Base-by-base conservation (phyloP, 345 rosid genomes). In the Iberis pinnata region DNA sequence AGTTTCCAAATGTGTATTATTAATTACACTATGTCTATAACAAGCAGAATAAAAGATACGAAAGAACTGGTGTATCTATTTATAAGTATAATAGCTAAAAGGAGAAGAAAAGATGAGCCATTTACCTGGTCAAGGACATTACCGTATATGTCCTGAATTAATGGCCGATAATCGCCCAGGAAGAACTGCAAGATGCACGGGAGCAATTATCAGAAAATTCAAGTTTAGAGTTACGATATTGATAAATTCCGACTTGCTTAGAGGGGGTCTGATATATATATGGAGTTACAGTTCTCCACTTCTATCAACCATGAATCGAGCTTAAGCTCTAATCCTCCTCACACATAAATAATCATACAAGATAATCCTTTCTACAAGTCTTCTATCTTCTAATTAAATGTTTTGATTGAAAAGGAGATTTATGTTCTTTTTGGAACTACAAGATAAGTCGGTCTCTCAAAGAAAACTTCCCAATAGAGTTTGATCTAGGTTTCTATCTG, bases 121-220 rank as follows among this genome's bases (percentile, higher is more conserved):
- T 50, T 75, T 43, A 93, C 99, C 95, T 83, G 95, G 70, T 93
- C 99, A 69, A 93, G 82, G 53, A 80, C 83, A 72, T 88, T 77
- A 35, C 97, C 99, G 35, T 71, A 56, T 49, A 80, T 65, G 75
- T 93, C 99, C 52, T 86, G 94, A 53, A 85, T 60, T 58, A 93
- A 64, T 11, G 99, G 99, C 22, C 99, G 95, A 73, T 86, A 93
- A 70, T 93, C 99, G 67, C 99, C 99, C 27, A 93, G 83, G 76
- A 81, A 93, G 66, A 93, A 93, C 99, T 93, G 85, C 60, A 48
- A 44, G 49, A 49, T 25, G 45, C 61, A 47, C 33, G 47, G 53
- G 31, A 32, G 57, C 9, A 48, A 31, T 10, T 18, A 31, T 29
- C 62, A 56, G 47, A 26, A 61, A 13, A 50, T 16, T 63, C 13